Conservation (phyloP, 345 rosid species). For the Iberis pinnata region DNA sequence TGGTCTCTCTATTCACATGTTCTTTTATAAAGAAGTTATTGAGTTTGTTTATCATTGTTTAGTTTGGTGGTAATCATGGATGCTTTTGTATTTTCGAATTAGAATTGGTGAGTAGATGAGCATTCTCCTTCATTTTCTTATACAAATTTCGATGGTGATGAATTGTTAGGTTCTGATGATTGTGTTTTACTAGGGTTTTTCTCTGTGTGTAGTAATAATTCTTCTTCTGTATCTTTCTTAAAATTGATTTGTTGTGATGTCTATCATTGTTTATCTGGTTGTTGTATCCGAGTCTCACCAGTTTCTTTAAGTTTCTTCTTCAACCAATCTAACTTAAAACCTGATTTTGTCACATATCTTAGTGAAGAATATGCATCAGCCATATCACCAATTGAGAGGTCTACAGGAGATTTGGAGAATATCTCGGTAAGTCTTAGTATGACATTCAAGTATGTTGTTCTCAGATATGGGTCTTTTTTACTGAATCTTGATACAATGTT, state of each 20-base stretch:
- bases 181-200: neutral
- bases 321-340: constrained; percentile 7
- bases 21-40: too few relatives aligned
- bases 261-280: too few relatives aligned
- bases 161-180: constrained; percentile 1
- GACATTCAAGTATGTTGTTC: constrained; percentile 6
- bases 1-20: too few relatives aligned
- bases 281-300: neutral
- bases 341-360: neutral
- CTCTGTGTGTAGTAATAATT: neutral
- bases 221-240: neutral
- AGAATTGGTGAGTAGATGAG: too few relatives aligned
- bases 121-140: neutral
- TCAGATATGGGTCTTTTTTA: neutral
- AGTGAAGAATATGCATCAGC: neutral
- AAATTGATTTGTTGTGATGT: neutral
- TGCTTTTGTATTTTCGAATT: too few relatives aligned
- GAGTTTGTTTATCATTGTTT: too few relatives aligned
- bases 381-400: neutral
- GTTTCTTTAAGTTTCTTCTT: neutral
- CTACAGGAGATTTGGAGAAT: neutral
- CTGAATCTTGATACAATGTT: neutral
- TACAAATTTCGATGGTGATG: constrained; percentile 12
- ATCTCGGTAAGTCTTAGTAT: neutral
- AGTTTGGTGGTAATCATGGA: too few relatives aligned